Evolutionary conservation across 768 basidiomycete genomes (phyloP), one percentile per base, ranked within the genome.

Genomic region (Candolleomyces aberdarensis): DNA sequence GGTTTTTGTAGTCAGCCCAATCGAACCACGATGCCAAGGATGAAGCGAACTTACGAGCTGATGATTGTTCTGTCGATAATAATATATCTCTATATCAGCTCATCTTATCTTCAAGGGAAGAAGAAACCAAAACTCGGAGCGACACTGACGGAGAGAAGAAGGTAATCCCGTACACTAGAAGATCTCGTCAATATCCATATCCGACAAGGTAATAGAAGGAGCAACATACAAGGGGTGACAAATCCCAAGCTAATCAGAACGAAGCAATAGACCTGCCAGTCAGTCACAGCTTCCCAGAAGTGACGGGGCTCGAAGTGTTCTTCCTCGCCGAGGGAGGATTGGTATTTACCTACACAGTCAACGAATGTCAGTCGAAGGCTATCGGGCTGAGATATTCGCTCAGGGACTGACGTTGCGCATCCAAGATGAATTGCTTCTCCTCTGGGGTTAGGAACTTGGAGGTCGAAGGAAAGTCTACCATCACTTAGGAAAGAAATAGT

Each of bases 241-340:
- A 88, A 71, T 0, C 85, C 84, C 76, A 89, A 79, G 64, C 83
- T 85, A 3, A 86, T 73, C 58, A 85, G 63, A 44, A 86, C 80
- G 64, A 85, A 84, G 19, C 83, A 52, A 79, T 82, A 85, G 50
- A 84, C 76, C 75, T 89, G 86, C 89, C 89, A 90, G 68, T 90
- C 88, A 0, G 65, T 57, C 36, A 87, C 65, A 0, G 85, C 84
- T 36, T 80, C 76, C 71, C 76, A 74, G 22, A 89, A 63, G 68
- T 88, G 85, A 6, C 81, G 71, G 62, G 77, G 61, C 39, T 81
- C 78, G 65, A 87, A 85, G 54, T 78, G 76, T 57, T 90, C 88
- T 57, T 85, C 86, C 69, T 86, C 87, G 5, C 82, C 79, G 0
- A 83, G 80, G 31, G 78, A 82, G 0, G 82, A 82, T 60, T 82